A percentile compares a stretch with the other conserved stretches of the same genome.
Conservation (phyloP, 2,329 filamentous ascomycete genomes). For the Fusarium paranaense region DNA sequence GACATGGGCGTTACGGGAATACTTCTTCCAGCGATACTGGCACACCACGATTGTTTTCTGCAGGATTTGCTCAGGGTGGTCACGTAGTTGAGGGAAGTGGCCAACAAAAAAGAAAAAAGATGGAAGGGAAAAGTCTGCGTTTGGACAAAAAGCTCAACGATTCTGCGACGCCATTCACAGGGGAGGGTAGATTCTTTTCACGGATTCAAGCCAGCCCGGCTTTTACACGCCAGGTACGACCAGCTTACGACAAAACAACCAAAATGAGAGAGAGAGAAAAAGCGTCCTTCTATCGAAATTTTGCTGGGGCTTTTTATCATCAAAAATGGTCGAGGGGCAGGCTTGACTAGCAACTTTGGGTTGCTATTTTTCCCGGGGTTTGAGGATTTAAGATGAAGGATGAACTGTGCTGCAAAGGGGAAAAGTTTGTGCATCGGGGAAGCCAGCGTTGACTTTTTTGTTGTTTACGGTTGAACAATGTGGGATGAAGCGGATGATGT, state of each 20-base stretch:
- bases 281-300: conserved; percentile 5
- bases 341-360: background rate
- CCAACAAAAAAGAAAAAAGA: background rate
- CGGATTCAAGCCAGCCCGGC: background rate
- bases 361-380: background rate
- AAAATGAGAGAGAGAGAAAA: conserved; percentile 28
- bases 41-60: background rate
- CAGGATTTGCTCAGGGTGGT: background rate
- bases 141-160: conserved; percentile 20
- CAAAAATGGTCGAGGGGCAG: conserved; percentile 15
- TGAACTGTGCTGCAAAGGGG: conserved; percentile 2
- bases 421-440: conserved; percentile 36
- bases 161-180: conserved; percentile 10
- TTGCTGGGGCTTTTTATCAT: conserved; percentile 14
- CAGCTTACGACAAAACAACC: conserved; percentile 32
- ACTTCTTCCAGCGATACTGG: background rate
- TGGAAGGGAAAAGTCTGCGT: conserved; percentile 5
- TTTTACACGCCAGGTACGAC: conserved; percentile 11
- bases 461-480: background rate
- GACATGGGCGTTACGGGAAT: background rate
- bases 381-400: conserved; percentile 5
- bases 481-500: conserved; percentile 15
- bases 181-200: conserved; percentile 8
- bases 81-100: background rate
- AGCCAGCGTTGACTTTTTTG: conserved; percentile 38